Percentiles rank a stretch among this genome's conserved stretches.
Evolutionary conservation across 2,329 filamentous ascomycete genomes (phyloP).

Genomic region (Metarhizium guizhouense): DNA sequence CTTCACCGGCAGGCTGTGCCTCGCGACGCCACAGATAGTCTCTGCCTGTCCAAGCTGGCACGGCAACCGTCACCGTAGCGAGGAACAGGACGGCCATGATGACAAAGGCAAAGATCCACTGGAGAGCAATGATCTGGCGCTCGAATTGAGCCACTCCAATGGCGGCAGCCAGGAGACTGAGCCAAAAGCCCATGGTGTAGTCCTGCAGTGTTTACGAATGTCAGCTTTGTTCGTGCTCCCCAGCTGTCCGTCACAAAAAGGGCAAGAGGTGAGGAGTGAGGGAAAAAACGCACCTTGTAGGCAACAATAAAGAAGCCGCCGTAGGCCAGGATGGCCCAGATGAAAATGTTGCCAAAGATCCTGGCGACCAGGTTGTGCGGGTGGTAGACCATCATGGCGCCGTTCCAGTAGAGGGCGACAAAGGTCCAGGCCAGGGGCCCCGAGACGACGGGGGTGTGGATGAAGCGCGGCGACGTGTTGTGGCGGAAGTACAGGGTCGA

Average conservation of each 20-base stretch:
- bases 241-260: neutral
- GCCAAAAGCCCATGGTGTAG: slow-evolving; percentile 69
- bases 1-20: slow-evolving; percentile 29
- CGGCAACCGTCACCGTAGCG: slow-evolving; percentile 53
- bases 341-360: slow-evolving; percentile 77
- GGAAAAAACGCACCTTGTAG: slow-evolving; percentile 50
- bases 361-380: slow-evolving; percentile 58
- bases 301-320: slow-evolving; percentile 66
- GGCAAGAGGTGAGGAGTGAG: neutral
- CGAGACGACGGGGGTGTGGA: slow-evolving; percentile 67
- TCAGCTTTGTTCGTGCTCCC: neutral
- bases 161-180: slow-evolving; percentile 64
- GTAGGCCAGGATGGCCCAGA: slow-evolving; percentile 74
- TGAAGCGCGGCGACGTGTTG: slow-evolving; percentile 58
- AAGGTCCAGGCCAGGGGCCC: slow-evolving; percentile 79
- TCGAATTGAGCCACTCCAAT: slow-evolving; percentile 72
- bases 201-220: slow-evolving; percentile 31
- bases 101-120: slow-evolving; percentile 88
- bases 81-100: slow-evolving; percentile 72
- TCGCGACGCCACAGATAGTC: slow-evolving; percentile 41
- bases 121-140: slow-evolving; percentile 64
- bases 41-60: slow-evolving; percentile 54
- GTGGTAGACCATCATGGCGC: slow-evolving; percentile 70
- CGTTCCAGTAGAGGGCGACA: slow-evolving; percentile 81
- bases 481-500: slow-evolving; percentile 73